Percentiles rank a stretch among this genome's conserved stretches.
Evolutionary conservation across 768 basidiomycete species (phyloP).

Genomic region (Mycena indigotica): DNA sequence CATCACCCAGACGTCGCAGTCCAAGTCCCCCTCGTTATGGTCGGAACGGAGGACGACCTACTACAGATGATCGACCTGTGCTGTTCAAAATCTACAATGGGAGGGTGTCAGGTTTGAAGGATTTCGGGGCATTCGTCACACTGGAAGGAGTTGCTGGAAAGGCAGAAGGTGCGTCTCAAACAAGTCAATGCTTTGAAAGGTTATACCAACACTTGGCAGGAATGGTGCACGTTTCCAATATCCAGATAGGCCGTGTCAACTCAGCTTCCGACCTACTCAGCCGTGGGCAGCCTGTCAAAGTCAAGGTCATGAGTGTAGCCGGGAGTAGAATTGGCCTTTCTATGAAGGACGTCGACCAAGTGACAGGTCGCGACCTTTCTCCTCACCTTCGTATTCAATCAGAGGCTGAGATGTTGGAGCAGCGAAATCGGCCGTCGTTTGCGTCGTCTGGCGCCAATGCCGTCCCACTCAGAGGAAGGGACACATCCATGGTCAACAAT

Average conservation of each 20-base stretch:
- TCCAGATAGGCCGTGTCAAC: slow-evolving; percentile 84
- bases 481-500: slow-evolving; percentile 43
- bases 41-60: slow-evolving; percentile 34
- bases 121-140: slow-evolving; percentile 94
- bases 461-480: slow-evolving; percentile 59
- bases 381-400: slow-evolving; percentile 94
- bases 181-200: not conserved
- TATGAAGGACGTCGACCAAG: slow-evolving; percentile 98
- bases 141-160: slow-evolving; percentile 86
- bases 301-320: slow-evolving; percentile 95
- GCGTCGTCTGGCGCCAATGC: slow-evolving; percentile 85
- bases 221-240: slow-evolving; percentile 96
- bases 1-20: slow-evolving; percentile 48
- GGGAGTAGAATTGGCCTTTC: slow-evolving; percentile 82
- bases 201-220: slow-evolving; percentile 49
- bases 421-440: slow-evolving; percentile 60
- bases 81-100: slow-evolving; percentile 95
- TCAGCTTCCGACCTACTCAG: slow-evolving; percentile 85
- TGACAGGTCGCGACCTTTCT: slow-evolving; percentile 84
- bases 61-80: slow-evolving; percentile 79
- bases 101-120: slow-evolving; percentile 81
- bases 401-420: slow-evolving; percentile 90
- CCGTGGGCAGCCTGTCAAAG: slow-evolving; percentile 84
- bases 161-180: slow-evolving; percentile 72
- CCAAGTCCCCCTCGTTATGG: slow-evolving; percentile 61